Evolutionary conservation across 768 basidiomycete genomes (phyloP), one percentile per base, ranked within the genome.

Genomic region (Russula olivacea): DNA sequence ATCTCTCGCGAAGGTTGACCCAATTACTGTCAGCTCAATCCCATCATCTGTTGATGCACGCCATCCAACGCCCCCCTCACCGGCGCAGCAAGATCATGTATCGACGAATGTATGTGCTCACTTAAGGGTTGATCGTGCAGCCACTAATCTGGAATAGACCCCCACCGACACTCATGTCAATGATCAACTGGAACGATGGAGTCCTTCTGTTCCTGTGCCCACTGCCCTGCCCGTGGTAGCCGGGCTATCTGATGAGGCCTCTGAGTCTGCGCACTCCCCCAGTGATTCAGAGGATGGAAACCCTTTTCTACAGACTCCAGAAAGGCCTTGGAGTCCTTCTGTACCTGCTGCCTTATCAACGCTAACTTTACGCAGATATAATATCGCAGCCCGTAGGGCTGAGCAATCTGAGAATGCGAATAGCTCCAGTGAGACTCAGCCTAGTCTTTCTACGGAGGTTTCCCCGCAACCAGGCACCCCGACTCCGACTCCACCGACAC

Each of bases 1-100:
- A 51, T 83, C 83, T 53, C 83, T 83, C 0, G 85, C 84, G 83
- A 86, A 85, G 59, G 75, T 86, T 48, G 83, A 80, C 66, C 83
- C 83, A 8, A 70, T 77, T 8, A 66, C 74, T 19, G 77, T 75
- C 63, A 77, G 76, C 11, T 76, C 77, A 40, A 64, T 72, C 49
- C 72, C 67, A 58, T 68, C 67, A 3, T 61, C 71, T 34, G 34
- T 53, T 19, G 56, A 41, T 30, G 61, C 38, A 8, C 32, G 36
- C 17, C 28, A 56, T 19, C 21, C 59, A 34, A 48, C 30, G 3
- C 41, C 59, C 14, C n/a, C 58, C 9, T 2, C 40, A 41, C 43
- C 58, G 32, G 12, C 36, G n/a, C 69, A 70, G 53, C 66, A 62
- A 21, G 55, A 54, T 5, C 56, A 51, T 28, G 28, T 49, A 58